Percentiles rank a stretch among this genome's conserved stretches.
phyloP scores from a whole-genome alignment of 202 grass and related monocot genomes.

The Setaria viridis region DNA sequence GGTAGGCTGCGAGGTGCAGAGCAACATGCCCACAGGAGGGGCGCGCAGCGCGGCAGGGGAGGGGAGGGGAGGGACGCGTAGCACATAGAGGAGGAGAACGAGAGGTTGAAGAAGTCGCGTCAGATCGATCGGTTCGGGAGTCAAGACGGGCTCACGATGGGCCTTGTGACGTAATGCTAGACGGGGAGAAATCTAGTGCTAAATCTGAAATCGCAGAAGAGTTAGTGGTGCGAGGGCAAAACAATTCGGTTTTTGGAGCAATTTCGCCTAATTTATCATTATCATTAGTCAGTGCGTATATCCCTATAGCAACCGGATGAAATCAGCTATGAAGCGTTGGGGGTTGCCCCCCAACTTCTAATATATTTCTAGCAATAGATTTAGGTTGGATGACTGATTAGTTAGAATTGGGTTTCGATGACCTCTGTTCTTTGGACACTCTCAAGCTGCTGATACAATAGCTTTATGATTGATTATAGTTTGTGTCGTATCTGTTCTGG shows the following conservation, averaged over 20 bases:
- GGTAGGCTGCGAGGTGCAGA: not conserved
- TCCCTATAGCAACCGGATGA: not conserved
- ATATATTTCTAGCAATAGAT: not conserved
- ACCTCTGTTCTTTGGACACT: slow-evolving; percentile 16
- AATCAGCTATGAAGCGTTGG: not conserved
- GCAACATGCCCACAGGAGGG: not conserved
- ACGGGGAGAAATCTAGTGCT: not conserved
- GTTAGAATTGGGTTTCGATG: not conserved
- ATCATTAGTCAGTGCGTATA: not conserved
- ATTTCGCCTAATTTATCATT: not conserved
- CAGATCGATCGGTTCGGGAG: not conserved
- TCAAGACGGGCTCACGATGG: not conserved
- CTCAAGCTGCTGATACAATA: not conserved
- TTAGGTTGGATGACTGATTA: slow-evolving; percentile 31
- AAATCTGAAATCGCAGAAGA: not conserved
- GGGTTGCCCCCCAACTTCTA: no score
- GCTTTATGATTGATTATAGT: not conserved
- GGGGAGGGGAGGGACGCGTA: not conserved
- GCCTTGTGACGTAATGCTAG: not conserved
- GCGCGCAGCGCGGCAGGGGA: not conserved
- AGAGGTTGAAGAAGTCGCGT: not conserved
- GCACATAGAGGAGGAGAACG: not conserved
- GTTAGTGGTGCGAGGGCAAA: not conserved
- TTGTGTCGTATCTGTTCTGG: not conserved
- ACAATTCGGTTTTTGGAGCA: not conserved